Evolutionary conservation across 495 filamentous ascomycete genomes (phyloP), one percentile per base, ranked within the genome.

Genomic region (Lichenothelia convexa): DNA sequence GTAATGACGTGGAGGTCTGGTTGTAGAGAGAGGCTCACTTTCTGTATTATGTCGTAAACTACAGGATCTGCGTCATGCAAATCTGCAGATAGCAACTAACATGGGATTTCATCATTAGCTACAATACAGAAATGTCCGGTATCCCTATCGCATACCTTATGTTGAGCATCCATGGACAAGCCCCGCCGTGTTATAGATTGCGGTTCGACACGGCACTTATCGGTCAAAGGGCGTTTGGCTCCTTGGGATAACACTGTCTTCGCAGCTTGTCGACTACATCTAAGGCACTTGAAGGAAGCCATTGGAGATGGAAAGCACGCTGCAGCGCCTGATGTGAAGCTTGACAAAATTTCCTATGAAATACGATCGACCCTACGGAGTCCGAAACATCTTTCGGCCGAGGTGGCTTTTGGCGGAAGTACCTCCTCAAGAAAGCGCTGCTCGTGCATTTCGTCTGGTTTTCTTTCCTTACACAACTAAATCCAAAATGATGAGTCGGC

Each of bases 21-120:
- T 18, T 33, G 42, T 49, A 26, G 40, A 47, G 34, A 4, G 18
- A 5, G 4, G 35, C 7, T 40, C 58, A 93, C 86, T 67, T 84
- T 86, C 58, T 91, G 73, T 43, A 97, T 70, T 45, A 95, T 94
- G 17, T 75, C 70, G 53, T 69, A 87, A 38, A 95, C 73, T 31
- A 73, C 59, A 17, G 86, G 85, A 59, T 99, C 89, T 26, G 82
- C 82, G 45, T 86, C 70, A 51, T 89, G 64, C 24, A 97, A 65
- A 44, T 73, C 64, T 18, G 80, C 67, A 21, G 78, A 67, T 32
- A 97, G 76, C 29, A 94, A 58, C 89, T 95, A 29, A 49, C 15
- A 39, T 34, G 27, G 2, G 4, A 6, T 20, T 19, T 42, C 21
- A 38, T 23, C 15, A 44, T 53, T 26, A 51, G 32, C 12, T n/a